These are phyloP conservation scores for Leccinum fibrillosum DNA, from an alignment of 768 basidiomycete species.

Conservation along the genomic window DNA sequence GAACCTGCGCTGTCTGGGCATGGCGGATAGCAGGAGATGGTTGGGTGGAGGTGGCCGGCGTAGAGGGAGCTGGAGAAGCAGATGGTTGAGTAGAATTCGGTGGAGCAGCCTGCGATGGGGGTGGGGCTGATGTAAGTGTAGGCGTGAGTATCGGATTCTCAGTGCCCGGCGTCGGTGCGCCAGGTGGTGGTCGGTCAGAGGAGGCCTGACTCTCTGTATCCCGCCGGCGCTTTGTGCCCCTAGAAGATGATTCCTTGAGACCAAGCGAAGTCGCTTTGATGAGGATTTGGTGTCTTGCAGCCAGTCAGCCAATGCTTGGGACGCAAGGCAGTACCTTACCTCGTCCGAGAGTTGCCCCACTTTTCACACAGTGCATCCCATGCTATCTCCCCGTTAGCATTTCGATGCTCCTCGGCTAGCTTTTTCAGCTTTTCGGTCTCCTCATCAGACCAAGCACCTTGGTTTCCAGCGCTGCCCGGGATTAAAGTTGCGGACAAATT, in stretches of 20 bases:
- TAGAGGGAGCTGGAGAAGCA: conserved; percentile 25
- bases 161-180: conserved; percentile 18
- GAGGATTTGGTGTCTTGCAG: conserved; percentile 70
- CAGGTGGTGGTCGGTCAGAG: conserved; percentile 23
- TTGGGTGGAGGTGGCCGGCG: conserved; percentile 31
- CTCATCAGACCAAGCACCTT: conserved; percentile 77
- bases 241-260: conserved; percentile 69
- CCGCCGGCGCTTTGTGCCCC: conserved; percentile 60
- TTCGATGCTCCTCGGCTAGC: conserved; percentile 65
- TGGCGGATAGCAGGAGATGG: conserved; percentile 35
- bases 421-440: conserved; percentile 68
- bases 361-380: conserved; percentile 78
- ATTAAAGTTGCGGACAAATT: conserved; percentile 16
- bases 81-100: conserved; percentile 20
- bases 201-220: conserved; percentile 36
- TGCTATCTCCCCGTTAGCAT: conserved; percentile 49
- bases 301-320: conserved; percentile 4
- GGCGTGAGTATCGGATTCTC: conserved; percentile 18
- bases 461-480: conserved; percentile 43
- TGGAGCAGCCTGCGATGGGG: conserved; percentile 30
- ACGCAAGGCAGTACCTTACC: conserved; percentile 39
- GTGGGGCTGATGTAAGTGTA: conserved; percentile 25
- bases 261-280: conserved; percentile 79
- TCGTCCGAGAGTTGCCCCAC: conserved; percentile 72
- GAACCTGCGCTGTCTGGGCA: conserved; percentile 29